Conservation (phyloP, 2,329 filamentous ascomycete genomes). For the Xylaria sp. region DNA sequence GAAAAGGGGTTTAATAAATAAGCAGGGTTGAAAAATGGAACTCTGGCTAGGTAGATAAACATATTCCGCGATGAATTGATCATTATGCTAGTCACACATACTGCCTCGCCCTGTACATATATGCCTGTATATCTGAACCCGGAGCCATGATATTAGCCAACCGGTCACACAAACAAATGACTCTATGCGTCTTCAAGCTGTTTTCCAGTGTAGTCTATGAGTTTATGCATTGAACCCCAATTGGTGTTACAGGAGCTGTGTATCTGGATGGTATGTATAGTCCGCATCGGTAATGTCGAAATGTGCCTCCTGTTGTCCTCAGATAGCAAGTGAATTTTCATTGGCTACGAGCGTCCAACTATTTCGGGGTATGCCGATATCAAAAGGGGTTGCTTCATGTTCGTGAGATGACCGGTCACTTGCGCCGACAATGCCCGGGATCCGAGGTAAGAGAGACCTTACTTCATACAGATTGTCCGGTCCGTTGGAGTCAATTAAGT, state of each 20-base stretch:
- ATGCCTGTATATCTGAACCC: neutral
- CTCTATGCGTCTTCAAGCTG: neutral
- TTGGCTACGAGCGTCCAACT: neutral
- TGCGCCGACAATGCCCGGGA: neutral
- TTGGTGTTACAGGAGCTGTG: neutral
- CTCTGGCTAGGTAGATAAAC: neutral
- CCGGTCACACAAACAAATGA: neutral
- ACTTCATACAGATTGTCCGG: neutral
- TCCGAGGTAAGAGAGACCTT: neutral
- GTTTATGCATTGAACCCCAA: neutral
- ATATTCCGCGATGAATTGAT: conserved; percentile 20
- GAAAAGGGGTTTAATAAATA: no score
- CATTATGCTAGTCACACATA: neutral
- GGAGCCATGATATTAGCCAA: neutral
- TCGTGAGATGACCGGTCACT: neutral
- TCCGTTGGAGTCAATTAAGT: neutral
- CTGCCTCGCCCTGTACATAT: neutral
- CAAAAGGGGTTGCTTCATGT: neutral
- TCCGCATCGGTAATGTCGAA: neutral
- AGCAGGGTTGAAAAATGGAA: no score
- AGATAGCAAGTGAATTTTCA: neutral
- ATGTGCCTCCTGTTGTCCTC: neutral
- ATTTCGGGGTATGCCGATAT: conserved; percentile 8
- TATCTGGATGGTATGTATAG: neutral
- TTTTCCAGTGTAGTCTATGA: neutral